Evolutionary conservation across 129 eudicot species (phyloP), one percentile per base, ranked within the genome.

Genomic region (Artemisia argyi): DNA sequence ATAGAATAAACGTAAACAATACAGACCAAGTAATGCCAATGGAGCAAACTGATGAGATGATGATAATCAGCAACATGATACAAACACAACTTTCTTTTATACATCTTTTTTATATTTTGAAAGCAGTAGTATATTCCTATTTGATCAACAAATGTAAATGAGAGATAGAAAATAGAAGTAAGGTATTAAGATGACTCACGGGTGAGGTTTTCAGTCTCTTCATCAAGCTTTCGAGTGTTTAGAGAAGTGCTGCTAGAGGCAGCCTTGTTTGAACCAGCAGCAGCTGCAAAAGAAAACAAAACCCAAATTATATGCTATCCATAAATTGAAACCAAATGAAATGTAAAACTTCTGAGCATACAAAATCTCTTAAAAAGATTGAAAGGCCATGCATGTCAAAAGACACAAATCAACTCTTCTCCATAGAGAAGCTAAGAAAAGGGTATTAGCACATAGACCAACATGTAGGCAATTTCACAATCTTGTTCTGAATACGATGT

Each of bases 171-270:
- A 58, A 35, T 3, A 35, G 5, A 10, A 56, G 0, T 48, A 26
- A 73, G 70, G 16, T 66, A 55, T 55, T 42, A 19, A 69, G 59
- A 68, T 28, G 65, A 90, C 97, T 83, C 63, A 91, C 97, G 97
- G 65, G 89, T 3, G 63, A 91, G 85, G 77, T 87, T 88, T 66
- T 91, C 97, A 39, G 96, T 90, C 56, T 90, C 96, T 53, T 90
- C 96, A 81, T 90, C 96, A 73, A 90, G 91, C 82, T 91, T 87
- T 83, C 97, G 81, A 68, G 97, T 91, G 81, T 91, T 91, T 72
- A 91, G 76, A 51, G 97, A 76, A 50, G 97, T 90, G 64, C 97
- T 71, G 60, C 97, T 90, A 55, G 97, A 87, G 75, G 97, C 97
- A 35, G 97, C 97, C 79, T 76, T 91, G 85, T 91, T 91, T 61